Evolutionary conservation across 148 eudicot genomes (phyloP).

Genomic region (Limonium bicolor): DNA sequence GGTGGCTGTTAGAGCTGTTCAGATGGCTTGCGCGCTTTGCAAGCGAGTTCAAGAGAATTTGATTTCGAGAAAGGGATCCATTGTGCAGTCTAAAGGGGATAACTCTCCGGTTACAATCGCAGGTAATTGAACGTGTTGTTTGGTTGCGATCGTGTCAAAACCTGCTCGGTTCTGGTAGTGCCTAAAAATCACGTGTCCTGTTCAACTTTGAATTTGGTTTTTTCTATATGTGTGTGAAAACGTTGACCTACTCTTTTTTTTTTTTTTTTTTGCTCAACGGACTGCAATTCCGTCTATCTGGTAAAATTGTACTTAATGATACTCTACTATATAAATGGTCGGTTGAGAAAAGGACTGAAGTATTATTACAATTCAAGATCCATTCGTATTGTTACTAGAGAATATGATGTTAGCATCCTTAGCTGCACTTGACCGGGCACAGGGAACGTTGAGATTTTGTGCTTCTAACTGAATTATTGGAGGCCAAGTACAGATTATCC

Average conservation of each 20-base stretch:
- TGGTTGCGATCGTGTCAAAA: background rate
- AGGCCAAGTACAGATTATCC: too few relatives aligned
- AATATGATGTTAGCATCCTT: too few relatives aligned
- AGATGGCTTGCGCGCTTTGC: constrained; percentile 34
- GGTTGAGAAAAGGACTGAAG: too few relatives aligned
- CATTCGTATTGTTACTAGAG: too few relatives aligned
- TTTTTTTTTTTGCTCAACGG: too few relatives aligned
- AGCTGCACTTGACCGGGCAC: too few relatives aligned
- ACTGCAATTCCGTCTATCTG: too few relatives aligned
- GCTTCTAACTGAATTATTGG: too few relatives aligned
- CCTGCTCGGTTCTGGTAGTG: background rate
- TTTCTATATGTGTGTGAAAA: background rate
- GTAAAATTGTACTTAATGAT: background rate
- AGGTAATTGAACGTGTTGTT: constrained; percentile 10
- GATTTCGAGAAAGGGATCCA: constrained; percentile 11
- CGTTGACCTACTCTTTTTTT: too few relatives aligned
- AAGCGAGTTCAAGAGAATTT: constrained; percentile 25
- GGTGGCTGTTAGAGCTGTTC: constrained; percentile 44
- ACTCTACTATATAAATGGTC: too few relatives aligned
- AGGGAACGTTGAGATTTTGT: too few relatives aligned
- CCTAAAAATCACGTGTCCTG: background rate
- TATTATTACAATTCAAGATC: too few relatives aligned
- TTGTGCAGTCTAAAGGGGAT: constrained; percentile 34
- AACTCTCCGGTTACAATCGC: constrained; percentile 44
- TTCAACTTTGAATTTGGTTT: background rate